phyloP scores from a whole-genome alignment of 176 grass and related monocot genomes.

The Lolium perenne region DNA sequence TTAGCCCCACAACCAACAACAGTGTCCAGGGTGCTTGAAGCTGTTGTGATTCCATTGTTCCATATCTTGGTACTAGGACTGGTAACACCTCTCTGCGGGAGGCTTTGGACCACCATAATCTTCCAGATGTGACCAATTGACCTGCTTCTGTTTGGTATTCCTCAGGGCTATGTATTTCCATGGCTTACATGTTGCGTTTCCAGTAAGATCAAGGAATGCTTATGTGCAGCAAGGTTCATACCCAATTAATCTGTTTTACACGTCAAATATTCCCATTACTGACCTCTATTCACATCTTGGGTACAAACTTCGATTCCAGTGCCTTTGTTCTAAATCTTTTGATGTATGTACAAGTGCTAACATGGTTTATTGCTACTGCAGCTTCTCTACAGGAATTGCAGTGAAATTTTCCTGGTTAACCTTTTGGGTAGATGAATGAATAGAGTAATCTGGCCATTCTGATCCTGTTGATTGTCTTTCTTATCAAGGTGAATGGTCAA shows the following conservation, averaged over 20 bases:
- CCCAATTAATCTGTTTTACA: constrained; percentile 92
- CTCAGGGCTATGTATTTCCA: constrained; percentile 93
- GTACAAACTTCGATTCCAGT: constrained; percentile 27
- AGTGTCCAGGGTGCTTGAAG: constrained; percentile 84
- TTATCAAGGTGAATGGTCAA: constrained; percentile 67
- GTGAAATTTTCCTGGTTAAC: constrained; percentile 90
- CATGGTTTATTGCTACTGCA: constrained; percentile 42
- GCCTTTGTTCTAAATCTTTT: constrained; percentile 1
- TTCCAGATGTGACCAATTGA: constrained; percentile 92
- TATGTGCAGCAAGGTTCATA: constrained; percentile 90
- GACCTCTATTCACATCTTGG: constrained; percentile 89
- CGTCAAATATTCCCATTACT: constrained; percentile 88
- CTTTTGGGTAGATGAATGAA: constrained; percentile 83
- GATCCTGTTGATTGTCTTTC: constrained; percentile 84
- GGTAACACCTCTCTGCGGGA: constrained; percentile 1
- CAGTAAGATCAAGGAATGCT: constrained; percentile 88
- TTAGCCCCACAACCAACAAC: constrained; percentile 93
- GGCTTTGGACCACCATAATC: constrained; percentile 65
- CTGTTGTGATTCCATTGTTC: constrained; percentile 86
- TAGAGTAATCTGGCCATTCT: constrained; percentile 82
- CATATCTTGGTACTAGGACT: constrained; percentile 78
- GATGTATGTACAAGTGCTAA: constrained; percentile 23
- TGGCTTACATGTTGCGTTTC: constrained; percentile 86
- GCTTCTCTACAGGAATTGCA: constrained; percentile 86
- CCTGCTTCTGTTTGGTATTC: constrained; percentile 81